phyloP scores from a whole-genome alignment of 495 filamentous ascomycete species.

The Terfezia boudieri region DNA sequence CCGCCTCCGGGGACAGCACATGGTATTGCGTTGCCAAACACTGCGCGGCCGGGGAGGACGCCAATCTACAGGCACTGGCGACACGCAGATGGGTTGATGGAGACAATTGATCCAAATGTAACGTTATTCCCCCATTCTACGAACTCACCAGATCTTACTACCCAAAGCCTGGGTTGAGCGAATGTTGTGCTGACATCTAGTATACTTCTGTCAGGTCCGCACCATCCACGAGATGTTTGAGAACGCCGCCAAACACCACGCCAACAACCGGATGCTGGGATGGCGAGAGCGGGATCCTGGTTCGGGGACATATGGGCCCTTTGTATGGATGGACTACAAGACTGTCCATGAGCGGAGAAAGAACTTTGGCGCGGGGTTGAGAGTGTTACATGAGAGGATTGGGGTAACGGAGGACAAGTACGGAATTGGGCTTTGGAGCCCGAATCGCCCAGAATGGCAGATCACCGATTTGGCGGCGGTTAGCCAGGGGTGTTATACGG shows the following conservation, averaged over 20 bases:
- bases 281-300: constrained; percentile 54
- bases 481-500: constrained; percentile 70
- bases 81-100: constrained; percentile 44
- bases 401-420: constrained; percentile 47
- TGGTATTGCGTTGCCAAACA: constrained; percentile 44
- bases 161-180: not conserved
- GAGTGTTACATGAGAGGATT: constrained; percentile 52
- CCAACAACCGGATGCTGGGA: constrained; percentile 45
- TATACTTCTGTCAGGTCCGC: constrained; percentile 18
- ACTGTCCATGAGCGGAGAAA: constrained; percentile 59
- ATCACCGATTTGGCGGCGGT: constrained; percentile 77
- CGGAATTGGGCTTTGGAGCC: constrained; percentile 79
- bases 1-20: constrained; percentile 14
- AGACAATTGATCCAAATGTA: constrained; percentile 52
- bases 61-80: constrained; percentile 68
- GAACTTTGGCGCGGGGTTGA: constrained; percentile 69
- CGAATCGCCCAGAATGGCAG: constrained; percentile 96
- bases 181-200: constrained; percentile 7
- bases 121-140: not conserved
- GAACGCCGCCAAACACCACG: constrained; percentile 26
- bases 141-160: not conserved
- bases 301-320: constrained; percentile 56
- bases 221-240: constrained; percentile 74
- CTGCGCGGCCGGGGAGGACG: constrained; percentile 47
- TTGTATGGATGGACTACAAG: constrained; percentile 64